phyloP scores from a whole-genome alignment of 208 protist species.

The Acanthamoeba healyi region DNA sequence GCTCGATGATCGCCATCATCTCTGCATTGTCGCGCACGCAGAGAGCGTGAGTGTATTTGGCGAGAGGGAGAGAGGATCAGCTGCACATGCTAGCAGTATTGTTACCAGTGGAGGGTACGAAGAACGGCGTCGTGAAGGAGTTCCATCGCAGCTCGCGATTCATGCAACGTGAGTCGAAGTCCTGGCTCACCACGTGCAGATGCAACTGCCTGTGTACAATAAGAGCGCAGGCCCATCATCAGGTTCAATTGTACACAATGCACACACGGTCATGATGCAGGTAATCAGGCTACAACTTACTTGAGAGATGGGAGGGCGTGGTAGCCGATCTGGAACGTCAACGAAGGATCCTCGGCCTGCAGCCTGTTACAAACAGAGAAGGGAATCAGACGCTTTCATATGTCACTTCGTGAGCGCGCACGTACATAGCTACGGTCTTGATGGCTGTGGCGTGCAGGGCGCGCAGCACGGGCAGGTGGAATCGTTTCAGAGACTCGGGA shows the following conservation, averaged over 20 bases:
- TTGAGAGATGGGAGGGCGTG: conserved; percentile 29
- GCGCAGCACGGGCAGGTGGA: conserved; percentile 35
- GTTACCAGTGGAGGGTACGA: conserved; percentile 11
- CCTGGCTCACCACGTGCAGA: conserved; percentile 23
- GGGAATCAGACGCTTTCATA: background rate
- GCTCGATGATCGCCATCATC: conserved; percentile 34
- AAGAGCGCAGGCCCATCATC: too few relatives aligned
- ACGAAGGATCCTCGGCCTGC: background rate
- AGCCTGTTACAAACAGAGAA: background rate
- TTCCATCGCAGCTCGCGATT: conserved; percentile 49
- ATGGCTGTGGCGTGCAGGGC: background rate
- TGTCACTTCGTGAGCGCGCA: background rate
- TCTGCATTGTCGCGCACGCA: background rate
- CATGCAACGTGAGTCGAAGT: conserved; percentile 13
- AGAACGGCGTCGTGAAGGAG: conserved; percentile 43
- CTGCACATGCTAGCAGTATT: background rate
- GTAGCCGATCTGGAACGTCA: conserved; percentile 23
- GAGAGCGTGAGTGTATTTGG: background rate
- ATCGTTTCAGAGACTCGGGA: background rate
- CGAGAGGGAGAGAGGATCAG: background rate
- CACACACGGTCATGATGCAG: too few relatives aligned
- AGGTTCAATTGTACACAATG: too few relatives aligned
- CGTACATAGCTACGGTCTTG: background rate
- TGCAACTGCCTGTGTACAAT: background rate
- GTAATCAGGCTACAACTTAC: too few relatives aligned